Base-by-base conservation (phyloP, 768 basidiomycete species). In the Hericium erinaceus region DNA sequence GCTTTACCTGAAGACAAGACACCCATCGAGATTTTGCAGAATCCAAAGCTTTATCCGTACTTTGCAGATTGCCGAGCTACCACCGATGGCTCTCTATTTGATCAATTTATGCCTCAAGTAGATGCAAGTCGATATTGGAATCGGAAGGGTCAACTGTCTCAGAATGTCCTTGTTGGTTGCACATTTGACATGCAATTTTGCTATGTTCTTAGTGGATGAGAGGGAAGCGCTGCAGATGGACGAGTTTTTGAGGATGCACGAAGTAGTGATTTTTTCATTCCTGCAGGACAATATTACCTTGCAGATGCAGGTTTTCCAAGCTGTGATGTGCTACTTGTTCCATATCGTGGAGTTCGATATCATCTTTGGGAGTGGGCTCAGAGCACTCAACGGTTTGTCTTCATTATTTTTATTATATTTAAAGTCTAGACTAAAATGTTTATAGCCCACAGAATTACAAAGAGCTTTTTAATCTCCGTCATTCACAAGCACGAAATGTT, bases 1-100 rank as follows among this genome's bases (percentile, higher is more conserved):
- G n/a, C n/a, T n/a, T n/a, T n/a, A n/a, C n/a, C n/a, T n/a, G n/a
- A n/a, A n/a, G n/a, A n/a, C n/a, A n/a, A n/a, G n/a, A n/a, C n/a
- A n/a, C n/a, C n/a, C n/a, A n/a, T n/a, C n/a, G n/a, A n/a, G n/a
- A n/a, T n/a, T n/a, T n/a, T n/a, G n/a, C n/a, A n/a, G n/a, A 67
- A 74, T 56, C 60, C 68, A n/a, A 66, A 69, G 50, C 65, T 70
- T 51, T 74, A 54, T 56, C 74, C 71, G 0, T 75, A 59, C 56
- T 74, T 76, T 54, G 48, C 57, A 33, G 58, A 66, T 37, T 66
- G 66, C 20, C 52, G 67, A 41, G 69, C 70, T 2, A 67, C 70
- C 0, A 66, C 76, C 55, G 72, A 75, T 65, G 69, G 75, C 2
- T 67, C 71, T 0, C 67, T 72, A 39, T 63, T 74, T 33, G 54